Evolutionary conservation across 1,284 basidiomycete genomes (phyloP), one percentile per base, ranked within the genome.

Genomic region (Moesziomyces globuligerus): DNA sequence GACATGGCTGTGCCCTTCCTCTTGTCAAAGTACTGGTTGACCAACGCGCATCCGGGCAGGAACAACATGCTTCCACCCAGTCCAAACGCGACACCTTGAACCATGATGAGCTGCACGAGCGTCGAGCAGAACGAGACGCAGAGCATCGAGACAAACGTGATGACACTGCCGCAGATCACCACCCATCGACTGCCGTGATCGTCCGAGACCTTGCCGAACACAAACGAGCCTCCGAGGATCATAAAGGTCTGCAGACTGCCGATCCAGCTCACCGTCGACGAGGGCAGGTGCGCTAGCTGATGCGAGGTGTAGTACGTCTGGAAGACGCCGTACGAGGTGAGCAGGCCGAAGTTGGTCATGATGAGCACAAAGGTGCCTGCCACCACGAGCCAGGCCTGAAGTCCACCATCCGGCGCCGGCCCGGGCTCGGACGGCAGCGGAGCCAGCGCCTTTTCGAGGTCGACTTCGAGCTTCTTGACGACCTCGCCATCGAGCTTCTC

Each of bases 261-360:
- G 41, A 72, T 67, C 69, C 69, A 72, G 41, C 42, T 50, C 2
- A 61, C 59, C 0, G 62, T 58, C n/a, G 69, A 61, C 3, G 62
- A 29, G 1, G 69, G 47, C 1, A 62, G 23, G 42, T 72, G 58
- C 3, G 50, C 20, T 7, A 72, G 64, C 29, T 67, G 62, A 38
- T 62, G 58, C 0, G 53, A 49, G 43, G 49, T 10, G 43, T 72
- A 72, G 55, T 67, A 72, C 37, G 40, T 52, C 21, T 67, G 64
- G 18, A 72, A 72, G 6, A 72, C 58, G 11, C 64, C 69, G 48
- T 72, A 72, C 18, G 69, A 72, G 7, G 69, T 72, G 15, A 72
- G 48, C 13, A 72, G 64, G 32, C 69, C 69, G 23, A 72, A 72
- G 44, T 72, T 72, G 57, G 62, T 72, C 69, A 72, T 67, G 58